Conservation (phyloP, 768 basidiomycete genomes). For the Nevesoporus exiguus region DNA sequence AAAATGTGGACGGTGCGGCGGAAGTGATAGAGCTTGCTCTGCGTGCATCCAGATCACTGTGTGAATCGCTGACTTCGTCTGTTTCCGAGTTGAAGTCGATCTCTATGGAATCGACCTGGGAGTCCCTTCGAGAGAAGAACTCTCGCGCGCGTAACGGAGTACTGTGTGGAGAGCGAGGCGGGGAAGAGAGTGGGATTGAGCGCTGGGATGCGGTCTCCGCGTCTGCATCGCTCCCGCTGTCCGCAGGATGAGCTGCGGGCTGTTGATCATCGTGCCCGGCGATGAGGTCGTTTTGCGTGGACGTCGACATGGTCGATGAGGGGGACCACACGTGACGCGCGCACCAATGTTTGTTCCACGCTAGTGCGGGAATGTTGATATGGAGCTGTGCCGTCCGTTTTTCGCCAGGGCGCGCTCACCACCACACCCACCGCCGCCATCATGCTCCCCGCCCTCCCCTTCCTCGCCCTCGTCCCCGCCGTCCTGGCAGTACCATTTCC, state of each 20-base stretch:
- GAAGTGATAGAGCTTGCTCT: constrained; percentile 52
- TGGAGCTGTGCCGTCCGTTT: not conserved
- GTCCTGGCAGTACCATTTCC: constrained; percentile 16
- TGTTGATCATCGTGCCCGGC: constrained; percentile 5
- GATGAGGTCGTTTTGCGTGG: not conserved
- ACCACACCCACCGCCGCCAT: not conserved
- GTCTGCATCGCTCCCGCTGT: constrained; percentile 51
- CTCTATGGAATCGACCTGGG: constrained; percentile 45
- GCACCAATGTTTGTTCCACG: not conserved
- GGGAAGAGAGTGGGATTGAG: constrained; percentile 72
- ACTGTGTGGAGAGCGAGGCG: constrained; percentile 49
- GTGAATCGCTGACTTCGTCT: constrained; percentile 52
- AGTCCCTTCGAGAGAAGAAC: constrained; percentile 39
- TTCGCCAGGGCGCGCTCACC: not conserved
- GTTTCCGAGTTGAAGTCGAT: constrained; percentile 53
- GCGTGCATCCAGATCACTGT: constrained; percentile 29
- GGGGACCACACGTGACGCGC: constrained; percentile 17
- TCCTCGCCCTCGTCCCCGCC: constrained; percentile 13
- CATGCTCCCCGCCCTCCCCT: constrained; percentile 15
- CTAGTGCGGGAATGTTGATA: not conserved
- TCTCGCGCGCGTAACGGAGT: constrained; percentile 23
- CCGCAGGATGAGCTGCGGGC: constrained; percentile 13
- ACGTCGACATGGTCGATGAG: constrained; percentile 11
- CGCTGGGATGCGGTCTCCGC: constrained; percentile 77
- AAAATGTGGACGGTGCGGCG: constrained; percentile 42